Conservation (phyloP, 768 basidiomycete genomes). For the Boletus fagicola region DNA sequence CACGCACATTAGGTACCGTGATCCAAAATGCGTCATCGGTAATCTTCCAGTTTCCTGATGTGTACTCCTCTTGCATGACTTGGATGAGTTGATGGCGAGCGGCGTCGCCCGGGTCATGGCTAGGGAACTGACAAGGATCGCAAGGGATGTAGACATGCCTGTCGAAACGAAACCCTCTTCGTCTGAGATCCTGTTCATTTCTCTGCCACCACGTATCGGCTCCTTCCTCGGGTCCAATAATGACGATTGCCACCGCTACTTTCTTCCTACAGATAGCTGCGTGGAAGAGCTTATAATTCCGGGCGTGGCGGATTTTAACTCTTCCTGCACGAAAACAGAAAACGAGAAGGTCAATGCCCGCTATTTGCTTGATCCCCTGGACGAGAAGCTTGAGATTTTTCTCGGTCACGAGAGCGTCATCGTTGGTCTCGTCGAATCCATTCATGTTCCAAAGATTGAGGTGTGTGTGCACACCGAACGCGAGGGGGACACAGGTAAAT, state of each 20-base stretch:
- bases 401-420: conserved; percentile 11
- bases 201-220: conserved; percentile 27
- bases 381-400: conserved; percentile 17
- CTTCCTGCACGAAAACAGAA: conserved; percentile 30
- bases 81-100: conserved; percentile 1
- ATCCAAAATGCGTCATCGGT: conserved; percentile 7
- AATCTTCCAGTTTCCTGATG: conserved; percentile 16
- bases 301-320: conserved; percentile 15
- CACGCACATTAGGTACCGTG: conserved; percentile 16
- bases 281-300: conserved; percentile 33
- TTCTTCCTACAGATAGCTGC: conserved; percentile 31
- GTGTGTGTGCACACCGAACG: conserved; percentile 8
- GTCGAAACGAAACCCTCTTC: conserved; percentile 24
- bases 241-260: conserved; percentile 29
- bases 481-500: conserved; percentile 4
- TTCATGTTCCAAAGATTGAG: conserved; percentile 19
- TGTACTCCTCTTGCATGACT: conserved; percentile 13
- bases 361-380: conserved; percentile 12
- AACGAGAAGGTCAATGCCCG: conserved; percentile 25
- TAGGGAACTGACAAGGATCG: neutral
- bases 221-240: conserved; percentile 34
- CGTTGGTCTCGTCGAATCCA: conserved; percentile 14
- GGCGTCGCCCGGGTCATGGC: neutral
- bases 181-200: conserved; percentile 22
- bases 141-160: conserved; percentile 27